A percentile compares a stretch with the other conserved stretches of the same genome.
Evolutionary conservation across 805 yeast genomes (phyloP).

Genomic region (Candida multigemmis): DNA sequence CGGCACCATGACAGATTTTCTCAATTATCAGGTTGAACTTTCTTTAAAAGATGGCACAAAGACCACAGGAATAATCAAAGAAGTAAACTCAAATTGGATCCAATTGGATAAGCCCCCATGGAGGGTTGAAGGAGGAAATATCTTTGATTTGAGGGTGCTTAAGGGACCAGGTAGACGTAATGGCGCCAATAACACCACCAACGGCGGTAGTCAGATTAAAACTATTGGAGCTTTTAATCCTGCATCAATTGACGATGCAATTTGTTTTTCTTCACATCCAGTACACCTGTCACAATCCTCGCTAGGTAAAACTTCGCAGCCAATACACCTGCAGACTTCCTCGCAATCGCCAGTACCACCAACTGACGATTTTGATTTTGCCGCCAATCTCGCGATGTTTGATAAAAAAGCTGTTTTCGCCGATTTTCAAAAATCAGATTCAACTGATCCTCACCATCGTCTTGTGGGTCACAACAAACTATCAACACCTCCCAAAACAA

Average conservation of each 20-base stretch:
- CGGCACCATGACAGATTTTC: conserved; percentile 25
- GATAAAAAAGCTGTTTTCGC: conserved; percentile 76
- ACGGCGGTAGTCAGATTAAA: too few relatives aligned
- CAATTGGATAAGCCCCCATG: conserved; percentile 16
- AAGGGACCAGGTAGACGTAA: too few relatives aligned
- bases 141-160: conserved; percentile 48
- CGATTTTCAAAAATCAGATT: conserved; percentile 60
- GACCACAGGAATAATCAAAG: conserved; percentile 22
- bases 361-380: conserved; percentile 69
- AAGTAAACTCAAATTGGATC: conserved; percentile 20
- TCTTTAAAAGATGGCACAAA: conserved; percentile 28
- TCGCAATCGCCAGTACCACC: conserved; percentile 5
- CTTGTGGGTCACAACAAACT: conserved; percentile 69
- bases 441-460: conserved; percentile 48
- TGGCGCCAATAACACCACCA: too few relatives aligned
- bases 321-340: conserved; percentile 3
- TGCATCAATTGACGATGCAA: background rate
- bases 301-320: background rate
- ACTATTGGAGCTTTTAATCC: background rate
- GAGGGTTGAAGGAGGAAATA: too few relatives aligned
- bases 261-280: background rate
- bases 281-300: background rate
- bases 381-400: conserved; percentile 69
- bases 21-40: conserved; percentile 31
- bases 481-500: conserved; percentile 23